Evolutionary conservation across 2,329 filamentous ascomycete genomes (phyloP).

Genomic region (Pezizomycotina sp.): DNA sequence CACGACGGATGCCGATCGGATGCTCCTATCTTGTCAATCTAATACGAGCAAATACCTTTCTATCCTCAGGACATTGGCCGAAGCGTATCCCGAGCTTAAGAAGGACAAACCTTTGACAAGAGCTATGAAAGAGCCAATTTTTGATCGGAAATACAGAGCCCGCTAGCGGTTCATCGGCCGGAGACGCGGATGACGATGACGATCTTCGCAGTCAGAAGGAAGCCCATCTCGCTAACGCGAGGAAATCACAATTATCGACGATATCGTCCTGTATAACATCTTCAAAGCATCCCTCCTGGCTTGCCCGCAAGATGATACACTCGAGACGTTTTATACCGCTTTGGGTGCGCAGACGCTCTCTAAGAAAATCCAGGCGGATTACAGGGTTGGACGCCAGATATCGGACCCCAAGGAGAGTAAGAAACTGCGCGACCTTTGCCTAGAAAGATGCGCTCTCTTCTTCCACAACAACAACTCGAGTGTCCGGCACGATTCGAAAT

Average conservation of each 20-base stretch:
- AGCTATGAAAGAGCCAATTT: constrained; percentile 61
- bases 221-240: constrained; percentile 59
- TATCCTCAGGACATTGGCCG: constrained; percentile 63
- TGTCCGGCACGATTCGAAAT: constrained; percentile 70
- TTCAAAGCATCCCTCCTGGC: constrained; percentile 75
- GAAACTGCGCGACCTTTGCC: constrained; percentile 59
- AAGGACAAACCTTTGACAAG: constrained; percentile 62
- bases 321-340: constrained; percentile 65
- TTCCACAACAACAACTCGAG: constrained; percentile 67
- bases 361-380: constrained; percentile 41
- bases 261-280: constrained; percentile 72
- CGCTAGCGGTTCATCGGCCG: constrained; percentile 26
- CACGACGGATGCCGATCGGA: constrained; percentile 64
- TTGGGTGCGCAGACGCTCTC: constrained; percentile 66
- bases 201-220: constrained; percentile 53
- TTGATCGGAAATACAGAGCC: constrained; percentile 68
- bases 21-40: constrained; percentile 58
- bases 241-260: constrained; percentile 65
- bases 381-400: constrained; percentile 39
- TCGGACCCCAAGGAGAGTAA: constrained; percentile 52
- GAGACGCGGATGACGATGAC: constrained; percentile 39
- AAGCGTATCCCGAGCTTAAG: constrained; percentile 51
- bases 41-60: constrained; percentile 73
- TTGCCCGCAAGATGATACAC: constrained; percentile 71
- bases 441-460: constrained; percentile 80